Base-by-base conservation (phyloP, 2,329 filamentous ascomycete genomes). In the Ascochyta rabiei region DNA sequence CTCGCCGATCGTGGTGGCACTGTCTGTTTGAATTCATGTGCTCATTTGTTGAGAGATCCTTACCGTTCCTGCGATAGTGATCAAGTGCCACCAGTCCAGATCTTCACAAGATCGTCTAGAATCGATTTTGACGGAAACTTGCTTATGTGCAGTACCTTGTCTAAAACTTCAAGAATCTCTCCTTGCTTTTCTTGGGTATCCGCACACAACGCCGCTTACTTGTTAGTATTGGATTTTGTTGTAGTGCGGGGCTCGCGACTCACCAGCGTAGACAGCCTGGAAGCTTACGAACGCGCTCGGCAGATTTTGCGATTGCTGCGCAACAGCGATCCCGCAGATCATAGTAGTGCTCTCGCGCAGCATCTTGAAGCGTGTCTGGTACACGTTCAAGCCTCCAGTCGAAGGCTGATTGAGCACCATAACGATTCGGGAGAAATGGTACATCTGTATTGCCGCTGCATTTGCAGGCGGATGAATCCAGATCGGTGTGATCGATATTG, bases 381-480 rank as follows among this genome's bases (percentile, higher is more conserved):
- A 83, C 18, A 79, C 80, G 19, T 77, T 72, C 34, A 81, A 76
- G 0, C 81, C 81, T 2, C 80, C 79, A 2, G 75, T 74, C 0
- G 79, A 79, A 1, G 82, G 82, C 39, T 81, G 77, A 47, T 84
- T 79, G 24, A 84, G 74, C 0, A 82, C 71, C 2, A 84, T 75
- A 0, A 85, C 68, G 35, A 85, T 81, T 8, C 79, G 75, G 1
- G 82, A 81, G 56, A 84, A 81, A 61, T 78, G 77, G 56, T 83
- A 80, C 30, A 80, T 77, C 57, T 84, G 82, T 5, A 85, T 65
- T 0, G 82, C 79, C 7, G 79, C 77, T 3, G 75, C 76, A 54
- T 70, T 56, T 0, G 63, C 61, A 6, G 66, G 62, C n/a, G 66
- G 65, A 45, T 73, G 66, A 34, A 71, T 70, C 66, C 62, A 68